A percentile compares a stretch with the other conserved stretches of the same genome.
Conservation (phyloP, 257 asterid species). For the Paulownia fortunei region DNA sequence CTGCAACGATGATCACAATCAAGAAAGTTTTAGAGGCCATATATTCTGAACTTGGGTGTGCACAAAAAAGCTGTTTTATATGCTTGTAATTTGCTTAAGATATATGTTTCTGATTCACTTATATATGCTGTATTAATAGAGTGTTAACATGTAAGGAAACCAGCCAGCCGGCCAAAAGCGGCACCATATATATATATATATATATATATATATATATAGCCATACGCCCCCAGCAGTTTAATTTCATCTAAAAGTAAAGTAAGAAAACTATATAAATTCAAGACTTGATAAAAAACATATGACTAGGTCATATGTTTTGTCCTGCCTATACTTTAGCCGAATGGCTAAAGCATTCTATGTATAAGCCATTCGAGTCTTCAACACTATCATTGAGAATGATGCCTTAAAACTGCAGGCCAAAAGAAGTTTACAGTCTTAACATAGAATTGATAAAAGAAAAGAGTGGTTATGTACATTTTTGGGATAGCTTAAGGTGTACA, state of each 20-base stretch:
- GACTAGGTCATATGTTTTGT: background rate
- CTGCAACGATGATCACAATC: slow-evolving; percentile 31
- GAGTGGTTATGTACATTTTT: too few relatives aligned
- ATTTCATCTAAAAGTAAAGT: too few relatives aligned
- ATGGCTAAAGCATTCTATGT: background rate
- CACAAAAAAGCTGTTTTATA: too few relatives aligned
- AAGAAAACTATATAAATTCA: background rate
- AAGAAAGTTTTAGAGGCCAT: slow-evolving; percentile 38
- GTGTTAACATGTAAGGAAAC: background rate
- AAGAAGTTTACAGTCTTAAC: too few relatives aligned
- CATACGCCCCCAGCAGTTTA: background rate
- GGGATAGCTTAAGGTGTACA: too few relatives aligned
- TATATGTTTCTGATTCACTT: background rate
- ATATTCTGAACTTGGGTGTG: background rate
- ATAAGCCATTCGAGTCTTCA: too few relatives aligned
- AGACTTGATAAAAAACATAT: background rate
- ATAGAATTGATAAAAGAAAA: too few relatives aligned
- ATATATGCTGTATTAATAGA: slow-evolving; percentile 9
- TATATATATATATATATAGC: too few relatives aligned
- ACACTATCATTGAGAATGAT: too few relatives aligned
- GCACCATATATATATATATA: too few relatives aligned
- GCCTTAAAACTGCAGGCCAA: too few relatives aligned
- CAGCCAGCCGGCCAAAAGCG: slow-evolving; percentile 22
- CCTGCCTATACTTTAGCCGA: background rate
- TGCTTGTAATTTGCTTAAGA: background rate